Base-by-base conservation (phyloP, 164 flowering plant genomes). In the Echeveria elegans region DNA sequence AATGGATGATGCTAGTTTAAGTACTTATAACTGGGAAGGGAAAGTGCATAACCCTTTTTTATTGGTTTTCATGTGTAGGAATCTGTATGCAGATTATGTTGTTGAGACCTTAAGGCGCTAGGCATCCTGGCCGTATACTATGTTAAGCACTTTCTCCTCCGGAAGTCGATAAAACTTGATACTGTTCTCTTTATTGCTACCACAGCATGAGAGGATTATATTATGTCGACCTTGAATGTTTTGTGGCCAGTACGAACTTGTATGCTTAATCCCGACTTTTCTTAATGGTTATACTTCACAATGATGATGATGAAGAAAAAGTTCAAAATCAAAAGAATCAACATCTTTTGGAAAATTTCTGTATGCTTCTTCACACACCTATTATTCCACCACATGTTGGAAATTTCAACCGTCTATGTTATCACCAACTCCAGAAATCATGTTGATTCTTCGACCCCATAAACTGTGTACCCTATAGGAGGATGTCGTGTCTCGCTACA, bases 51-150 rank as follows among this genome's bases (percentile, higher is more conserved):
- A 40, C 11, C 45, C 45, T 40, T 40, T 26, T 65, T 26, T 41
- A 34, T 28, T 65, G 1, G 10, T 37, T 64, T 41, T 41, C 41
- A 38, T 71, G 43, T 77, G 81, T 24, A 88, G 90, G 90, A 47
- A 79, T 74, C 82, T 88, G 2, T 87, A 87, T 70, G 89, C 85
- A 1, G 77, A 82, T 69, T 82, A 87, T 69, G 79, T 87, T 2
- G 84, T 87, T 68, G 89, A 85, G 83, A 80, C 74, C 82, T 68
- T 87, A 72, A 80, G 97, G 82, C 80, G 96, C 72, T 91, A 82
- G 78, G 31, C 32, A 26, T 28, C 30, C 61, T 3, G 32, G 29
- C 2, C 28, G 29, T 8, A 1, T 24, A 23, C 15, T 1, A 23
- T 23, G 58, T 23, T 52, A 10, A 21, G 28, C 14, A 23, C 8